phyloP scores from a whole-genome alignment of 2,329 filamentous ascomycete species.

The Colletotrichum sp. region DNA sequence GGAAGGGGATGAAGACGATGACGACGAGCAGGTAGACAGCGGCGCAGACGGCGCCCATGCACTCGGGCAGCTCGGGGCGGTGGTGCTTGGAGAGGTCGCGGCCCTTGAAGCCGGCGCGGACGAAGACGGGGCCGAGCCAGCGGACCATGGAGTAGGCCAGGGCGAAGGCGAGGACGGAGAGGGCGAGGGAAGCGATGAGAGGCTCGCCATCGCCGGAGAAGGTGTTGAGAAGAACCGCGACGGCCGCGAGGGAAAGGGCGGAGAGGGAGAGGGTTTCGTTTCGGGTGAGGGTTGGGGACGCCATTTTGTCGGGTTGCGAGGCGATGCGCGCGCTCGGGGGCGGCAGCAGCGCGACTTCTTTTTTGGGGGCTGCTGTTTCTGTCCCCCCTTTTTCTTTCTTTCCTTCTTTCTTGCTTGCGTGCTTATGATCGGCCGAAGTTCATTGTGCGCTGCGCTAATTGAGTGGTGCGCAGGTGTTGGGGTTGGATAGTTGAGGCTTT shows the following conservation, averaged over 20 bases:
- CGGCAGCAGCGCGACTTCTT: not conserved
- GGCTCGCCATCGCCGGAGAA: slow-evolving; percentile 88
- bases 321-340: not conserved
- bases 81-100: slow-evolving; percentile 79
- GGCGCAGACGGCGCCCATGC: slow-evolving; percentile 93
- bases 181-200: slow-evolving; percentile 84
- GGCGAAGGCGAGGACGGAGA: slow-evolving; percentile 84
- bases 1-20: slow-evolving; percentile 93
- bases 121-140: slow-evolving; percentile 92
- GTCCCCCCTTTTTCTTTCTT: not conserved
- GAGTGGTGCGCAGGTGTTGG: not conserved
- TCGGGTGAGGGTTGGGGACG: slow-evolving; percentile 49
- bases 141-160: slow-evolving; percentile 85
- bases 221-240: slow-evolving; percentile 79
- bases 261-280: slow-evolving; percentile 61
- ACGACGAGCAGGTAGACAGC: slow-evolving; percentile 89
- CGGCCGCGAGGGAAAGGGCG: slow-evolving; percentile 70
- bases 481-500: not conserved
- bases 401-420: not conserved
- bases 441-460: slow-evolving; percentile 1
- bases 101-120: slow-evolving; percentile 87
- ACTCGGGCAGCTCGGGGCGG: slow-evolving; percentile 85
- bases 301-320: slow-evolving; percentile 26
- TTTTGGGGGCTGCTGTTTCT: not conserved
- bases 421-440: not conserved